phyloP scores from a whole-genome alignment of 2,329 filamentous ascomycete species.

The Mycosphaerella sp. region DNA sequence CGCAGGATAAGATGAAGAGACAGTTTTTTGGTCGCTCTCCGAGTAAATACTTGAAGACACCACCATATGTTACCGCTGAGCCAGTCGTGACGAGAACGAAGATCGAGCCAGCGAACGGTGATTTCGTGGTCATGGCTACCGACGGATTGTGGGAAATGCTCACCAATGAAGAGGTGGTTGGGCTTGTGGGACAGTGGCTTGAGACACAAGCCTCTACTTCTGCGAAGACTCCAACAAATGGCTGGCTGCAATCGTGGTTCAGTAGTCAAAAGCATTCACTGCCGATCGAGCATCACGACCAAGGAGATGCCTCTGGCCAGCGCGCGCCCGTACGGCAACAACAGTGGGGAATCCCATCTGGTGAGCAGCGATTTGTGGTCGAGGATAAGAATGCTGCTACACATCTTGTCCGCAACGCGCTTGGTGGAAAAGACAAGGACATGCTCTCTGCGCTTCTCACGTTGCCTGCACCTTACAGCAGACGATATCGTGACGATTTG shows the following conservation, averaged over 20 bases:
- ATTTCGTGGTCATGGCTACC: conserved; percentile 93
- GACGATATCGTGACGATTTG: conserved; percentile 88
- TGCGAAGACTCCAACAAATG: conserved; percentile 35
- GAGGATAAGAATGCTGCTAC: conserved; percentile 96
- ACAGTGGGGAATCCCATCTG: conserved; percentile 79
- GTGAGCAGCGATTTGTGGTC: conserved; percentile 78
- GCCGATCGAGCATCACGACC: conserved; percentile 64
- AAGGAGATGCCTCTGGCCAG: conserved; percentile 56
- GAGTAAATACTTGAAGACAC: conserved; percentile 72
- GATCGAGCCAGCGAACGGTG: conserved; percentile 79
- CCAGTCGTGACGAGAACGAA: conserved; percentile 90
- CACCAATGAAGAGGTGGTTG: conserved; percentile 95
- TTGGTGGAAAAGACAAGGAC: conserved; percentile 88
- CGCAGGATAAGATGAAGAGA: conserved; percentile 71
- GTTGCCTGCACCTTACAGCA: conserved; percentile 80
- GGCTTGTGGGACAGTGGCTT: conserved; percentile 93
- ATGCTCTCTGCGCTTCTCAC: conserved; percentile 90
- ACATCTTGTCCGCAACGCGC: conserved; percentile 87
- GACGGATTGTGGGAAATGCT: conserved; percentile 99
- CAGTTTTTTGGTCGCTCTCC: conserved; percentile 83
- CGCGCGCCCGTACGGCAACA: conserved; percentile 79
- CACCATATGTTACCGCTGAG: conserved; percentile 95
- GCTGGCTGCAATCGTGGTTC: conserved; percentile 69
- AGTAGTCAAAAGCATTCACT: conserved; percentile 47
- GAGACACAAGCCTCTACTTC: conserved; percentile 58